Base-by-base conservation (phyloP, 495 filamentous ascomycete genomes). In the Massariosphaeria phaeospora region DNA sequence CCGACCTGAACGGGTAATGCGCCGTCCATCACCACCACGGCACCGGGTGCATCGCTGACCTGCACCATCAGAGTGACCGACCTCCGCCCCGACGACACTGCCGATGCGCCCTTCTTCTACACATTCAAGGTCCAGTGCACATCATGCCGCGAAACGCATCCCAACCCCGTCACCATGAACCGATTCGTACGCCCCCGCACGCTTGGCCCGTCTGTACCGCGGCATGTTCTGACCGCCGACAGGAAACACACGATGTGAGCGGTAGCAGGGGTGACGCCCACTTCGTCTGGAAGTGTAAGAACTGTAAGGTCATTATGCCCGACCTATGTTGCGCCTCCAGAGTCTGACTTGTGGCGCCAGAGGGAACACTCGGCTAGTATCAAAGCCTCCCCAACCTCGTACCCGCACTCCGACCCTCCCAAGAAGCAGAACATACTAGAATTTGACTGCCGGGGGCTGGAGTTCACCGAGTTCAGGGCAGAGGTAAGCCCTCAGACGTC, bases 61-160 rank as follows among this genome's bases (percentile, higher is more conserved):
- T 64, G 80, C 74, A 57, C 48, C 64, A 15, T 40, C 61, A 97
- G 94, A 8, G 88, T 99, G 17, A 95, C 90, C 44, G 83, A 89
- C 56, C 83, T 99, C 46, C 82, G 80, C 48, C 94, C 93, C 0
- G 74, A 84, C 55, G 93, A 99, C 69, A 86, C 84, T 2, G 72
- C 77, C 43, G 85, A 86, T 5, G 79, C 76, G 48, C 88, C 88
- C 0, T 97, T 95, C 73, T 93, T 81, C 75, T 99, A 94, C 75
- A 95, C 85, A 41, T 96, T 99, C 80, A 88, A 84, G 64, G 91
- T 99, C 35, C 85, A 96, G 74, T 99, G 93, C 70, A 95, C 85
- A 10, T 95, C 90, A 21, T 99, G 93, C 69, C 80, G 88, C 44
- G 93, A 99, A 72, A 81, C 73, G 0, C 94, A 99, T 68, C 81